Conservation (phyloP, 2,329 filamentous ascomycete genomes). For the Magnaporthiopsis poae region DNA sequence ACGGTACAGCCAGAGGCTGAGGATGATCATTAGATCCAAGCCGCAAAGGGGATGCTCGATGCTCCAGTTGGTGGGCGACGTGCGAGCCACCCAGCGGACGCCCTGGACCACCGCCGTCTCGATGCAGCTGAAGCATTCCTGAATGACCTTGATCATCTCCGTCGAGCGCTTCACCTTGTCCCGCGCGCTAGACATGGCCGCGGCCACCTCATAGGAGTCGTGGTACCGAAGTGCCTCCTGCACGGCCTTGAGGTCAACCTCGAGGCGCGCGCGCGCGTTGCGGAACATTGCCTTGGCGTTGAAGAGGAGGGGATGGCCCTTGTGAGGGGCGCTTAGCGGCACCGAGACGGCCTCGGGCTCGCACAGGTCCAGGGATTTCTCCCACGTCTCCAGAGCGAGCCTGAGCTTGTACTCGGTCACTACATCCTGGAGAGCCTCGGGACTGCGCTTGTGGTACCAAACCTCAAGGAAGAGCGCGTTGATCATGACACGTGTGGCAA, state of each 20-base stretch:
- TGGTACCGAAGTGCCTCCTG: constrained; percentile 96
- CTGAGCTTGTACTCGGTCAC: constrained; percentile 97
- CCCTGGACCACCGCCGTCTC: constrained; percentile 90
- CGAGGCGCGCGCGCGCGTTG: constrained; percentile 81
- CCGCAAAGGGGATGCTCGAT: constrained; percentile 95
- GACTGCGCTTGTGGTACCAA: constrained; percentile 97
- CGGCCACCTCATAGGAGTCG: constrained; percentile 91
- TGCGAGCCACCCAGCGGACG: constrained; percentile 95
- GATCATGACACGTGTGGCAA: constrained; percentile 96
- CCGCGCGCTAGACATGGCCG: constrained; percentile 87
- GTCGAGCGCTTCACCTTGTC: constrained; percentile 89
- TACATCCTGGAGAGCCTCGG: constrained; percentile 92
- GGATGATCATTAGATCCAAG: constrained; percentile 93
- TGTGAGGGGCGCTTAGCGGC: constrained; percentile 85
- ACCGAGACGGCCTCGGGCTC: constrained; percentile 84
- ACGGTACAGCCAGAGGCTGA: constrained; percentile 95
- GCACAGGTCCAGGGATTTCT: constrained; percentile 86
- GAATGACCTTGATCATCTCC: constrained; percentile 97
- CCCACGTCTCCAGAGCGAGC: constrained; percentile 94
- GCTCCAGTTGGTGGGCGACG: constrained; percentile 96
- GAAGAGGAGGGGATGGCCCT: constrained; percentile 91
- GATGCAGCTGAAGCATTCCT: constrained; percentile 95
- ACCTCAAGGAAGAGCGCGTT: constrained; percentile 96
- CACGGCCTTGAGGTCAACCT: constrained; percentile 90
- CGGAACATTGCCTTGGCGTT: constrained; percentile 96